A percentile compares a stretch with the other conserved stretches of the same genome.
Evolutionary conservation across 805 yeast genomes (phyloP).

Genomic region (Metschnikowia sp.): DNA sequence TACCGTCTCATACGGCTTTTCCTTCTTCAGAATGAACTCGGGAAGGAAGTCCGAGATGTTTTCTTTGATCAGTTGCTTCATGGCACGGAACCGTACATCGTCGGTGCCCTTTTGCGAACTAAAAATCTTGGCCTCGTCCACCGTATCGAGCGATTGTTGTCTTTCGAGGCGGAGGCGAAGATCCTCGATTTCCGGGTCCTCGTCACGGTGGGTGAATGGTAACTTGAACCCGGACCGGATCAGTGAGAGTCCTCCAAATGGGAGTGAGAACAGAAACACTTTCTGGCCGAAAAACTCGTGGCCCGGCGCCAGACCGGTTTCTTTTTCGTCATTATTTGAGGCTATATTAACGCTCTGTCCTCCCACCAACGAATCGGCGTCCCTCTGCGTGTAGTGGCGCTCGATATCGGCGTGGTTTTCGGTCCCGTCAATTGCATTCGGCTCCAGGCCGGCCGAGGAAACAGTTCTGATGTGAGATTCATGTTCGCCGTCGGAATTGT

Average conservation of each 20-base stretch:
- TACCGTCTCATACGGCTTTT: conserved; percentile 38
- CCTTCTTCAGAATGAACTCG: conserved; percentile 24
- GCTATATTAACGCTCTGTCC: conserved; percentile 32
- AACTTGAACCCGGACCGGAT: conserved; percentile 22
- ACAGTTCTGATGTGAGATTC: too few species aligned
- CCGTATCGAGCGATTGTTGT: conserved; percentile 55
- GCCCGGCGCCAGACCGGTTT: not conserved
- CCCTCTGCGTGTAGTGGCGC: conserved; percentile 20
- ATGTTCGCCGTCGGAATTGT: not conserved
- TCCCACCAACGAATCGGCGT: conserved; percentile 51
- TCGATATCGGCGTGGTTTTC: not conserved
- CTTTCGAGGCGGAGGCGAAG: conserved; percentile 44
- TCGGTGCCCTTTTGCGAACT: conserved; percentile 53
- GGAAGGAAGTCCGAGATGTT: conserved; percentile 43
- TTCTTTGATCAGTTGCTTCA: conserved; percentile 58
- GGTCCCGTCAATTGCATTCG: too few species aligned
- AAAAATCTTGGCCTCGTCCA: conserved; percentile 63
- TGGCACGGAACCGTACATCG: conserved; percentile 66
- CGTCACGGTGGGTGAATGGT: conserved; percentile 20
- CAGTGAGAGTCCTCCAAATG: conserved; percentile 47
- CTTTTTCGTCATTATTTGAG: not conserved
- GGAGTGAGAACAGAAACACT: conserved; percentile 56
- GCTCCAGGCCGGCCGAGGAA: too few species aligned
- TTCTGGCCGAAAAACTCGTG: conserved; percentile 24
- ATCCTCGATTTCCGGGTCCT: conserved; percentile 21